Evolutionary conservation across 2,329 filamentous ascomycete genomes (phyloP).

Genomic region (Neoscytalidium dimidiatum): DNA sequence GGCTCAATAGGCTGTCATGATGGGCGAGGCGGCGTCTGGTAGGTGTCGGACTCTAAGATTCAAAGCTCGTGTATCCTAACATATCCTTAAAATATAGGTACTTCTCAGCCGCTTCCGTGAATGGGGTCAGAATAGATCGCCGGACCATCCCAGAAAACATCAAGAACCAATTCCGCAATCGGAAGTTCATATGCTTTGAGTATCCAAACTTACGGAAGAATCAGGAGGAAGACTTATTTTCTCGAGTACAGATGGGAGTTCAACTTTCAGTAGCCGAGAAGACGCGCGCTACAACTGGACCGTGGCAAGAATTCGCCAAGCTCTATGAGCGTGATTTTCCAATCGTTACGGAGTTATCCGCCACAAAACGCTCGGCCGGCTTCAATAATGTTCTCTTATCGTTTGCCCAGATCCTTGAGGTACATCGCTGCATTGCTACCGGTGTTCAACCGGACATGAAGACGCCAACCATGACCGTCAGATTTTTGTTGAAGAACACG

Average conservation of each 20-base stretch:
- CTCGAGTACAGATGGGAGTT: constrained; percentile 50
- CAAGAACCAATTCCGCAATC: constrained; percentile 41
- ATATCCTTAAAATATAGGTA: not conserved
- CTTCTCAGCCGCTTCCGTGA: not conserved
- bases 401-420: constrained; percentile 41
- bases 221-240: constrained; percentile 52
- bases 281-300: constrained; percentile 47
- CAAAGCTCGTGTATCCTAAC: not conserved
- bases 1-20: constrained; percentile 49
- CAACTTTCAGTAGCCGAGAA: constrained; percentile 49
- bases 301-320: constrained; percentile 48
- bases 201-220: constrained; percentile 40
- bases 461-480: constrained; percentile 25
- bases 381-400: constrained; percentile 37
- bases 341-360: constrained; percentile 37
- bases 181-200: constrained; percentile 47
- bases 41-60: not conserved
- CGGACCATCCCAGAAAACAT: constrained; percentile 38
- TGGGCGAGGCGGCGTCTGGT: constrained; percentile 3
- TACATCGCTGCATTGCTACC: constrained; percentile 27
- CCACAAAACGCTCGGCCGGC: constrained; percentile 31
- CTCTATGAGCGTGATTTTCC: constrained; percentile 47
- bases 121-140: constrained; percentile 1
- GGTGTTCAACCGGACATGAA: constrained; percentile 29
- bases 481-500: constrained; percentile 32